Conservation (phyloP, 768 basidiomycete genomes). For the Tricholoma hemisulphureum region DNA sequence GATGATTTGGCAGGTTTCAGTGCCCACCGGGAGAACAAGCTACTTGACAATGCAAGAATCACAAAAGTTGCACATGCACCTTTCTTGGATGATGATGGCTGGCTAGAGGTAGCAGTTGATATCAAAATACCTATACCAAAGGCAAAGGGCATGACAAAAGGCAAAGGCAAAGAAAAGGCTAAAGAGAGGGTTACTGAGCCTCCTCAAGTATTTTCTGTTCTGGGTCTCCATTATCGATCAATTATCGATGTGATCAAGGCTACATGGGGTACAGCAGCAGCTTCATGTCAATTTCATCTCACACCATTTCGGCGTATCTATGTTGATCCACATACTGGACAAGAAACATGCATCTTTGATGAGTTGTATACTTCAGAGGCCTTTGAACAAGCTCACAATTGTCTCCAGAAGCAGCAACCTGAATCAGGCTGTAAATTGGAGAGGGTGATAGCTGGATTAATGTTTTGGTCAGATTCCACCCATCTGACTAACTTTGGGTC, state of each 20-base stretch:
- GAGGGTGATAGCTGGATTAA: too few species aligned
- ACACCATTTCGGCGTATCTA: constrained; percentile 21
- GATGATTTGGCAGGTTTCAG: constrained; percentile 10
- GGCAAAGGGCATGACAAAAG: too few species aligned
- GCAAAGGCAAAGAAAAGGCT: too few species aligned
- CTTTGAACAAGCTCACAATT: constrained; percentile 17
- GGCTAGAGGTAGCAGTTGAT: constrained; percentile 14
- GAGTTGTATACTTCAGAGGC: constrained; percentile 17
- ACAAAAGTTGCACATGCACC: not conserved
- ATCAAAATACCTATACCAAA: constrained; percentile 28
- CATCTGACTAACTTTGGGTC: constrained; percentile 29
- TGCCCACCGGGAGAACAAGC: constrained; percentile 16
- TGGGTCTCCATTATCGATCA: constrained; percentile 23
- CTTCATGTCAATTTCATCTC: constrained; percentile 20
- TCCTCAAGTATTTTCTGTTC: constrained; percentile 19
- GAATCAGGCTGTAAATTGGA: too few species aligned
- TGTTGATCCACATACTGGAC: constrained; percentile 7
- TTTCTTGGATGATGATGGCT: not conserved
- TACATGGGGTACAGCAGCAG: constrained; percentile 12
- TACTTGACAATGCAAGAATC: constrained; percentile 6
- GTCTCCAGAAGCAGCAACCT: constrained; percentile 13
- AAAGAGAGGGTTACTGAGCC: too few species aligned
- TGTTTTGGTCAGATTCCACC: too few species aligned
- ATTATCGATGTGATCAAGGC: constrained; percentile 24
- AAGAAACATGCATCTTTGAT: not conserved